Evolutionary conservation across 306 rosid species (phyloP).

Genomic region (Boehmeria nivea): DNA sequence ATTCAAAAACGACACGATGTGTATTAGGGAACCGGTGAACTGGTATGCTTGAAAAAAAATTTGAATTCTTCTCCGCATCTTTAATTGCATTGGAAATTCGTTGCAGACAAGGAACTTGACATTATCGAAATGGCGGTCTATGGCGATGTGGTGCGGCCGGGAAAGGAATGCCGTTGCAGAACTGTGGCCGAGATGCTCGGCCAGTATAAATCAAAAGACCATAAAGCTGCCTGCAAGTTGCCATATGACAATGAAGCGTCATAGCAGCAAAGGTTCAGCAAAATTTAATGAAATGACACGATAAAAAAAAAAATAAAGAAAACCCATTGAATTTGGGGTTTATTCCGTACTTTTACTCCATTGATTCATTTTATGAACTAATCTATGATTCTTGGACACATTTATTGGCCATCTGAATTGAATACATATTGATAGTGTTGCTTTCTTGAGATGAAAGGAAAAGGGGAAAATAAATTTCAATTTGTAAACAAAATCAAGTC

Average conservation of each 20-base stretch:
- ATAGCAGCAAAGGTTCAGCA: background rate
- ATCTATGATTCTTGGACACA: background rate
- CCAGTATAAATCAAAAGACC: conserved; percentile 59
- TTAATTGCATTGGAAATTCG: background rate
- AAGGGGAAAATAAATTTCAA: no score
- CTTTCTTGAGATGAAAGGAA: no score
- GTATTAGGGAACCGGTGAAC: no score
- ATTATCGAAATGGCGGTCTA: conserved; percentile 95
- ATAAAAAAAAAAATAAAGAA: no score
- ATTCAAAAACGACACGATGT: no score
- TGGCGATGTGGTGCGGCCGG: conserved; percentile 89
- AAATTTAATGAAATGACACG: no score
- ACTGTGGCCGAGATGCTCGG: conserved; percentile 92
- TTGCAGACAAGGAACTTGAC: conserved; percentile 86
- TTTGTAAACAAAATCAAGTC: no score
- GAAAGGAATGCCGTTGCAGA: conserved; percentile 83
- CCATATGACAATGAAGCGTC: conserved; percentile 40
- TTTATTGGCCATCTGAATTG: background rate
- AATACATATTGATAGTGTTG: no score
- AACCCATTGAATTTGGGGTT: background rate
- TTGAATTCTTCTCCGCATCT: background rate
- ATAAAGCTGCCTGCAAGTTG: conserved; percentile 60
- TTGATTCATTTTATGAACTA: background rate
- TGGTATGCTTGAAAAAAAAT: background rate
- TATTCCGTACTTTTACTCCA: background rate